Evolutionary conservation across 495 filamentous ascomycete species (phyloP).

Genomic region (Penicillium psychrofluorescens): DNA sequence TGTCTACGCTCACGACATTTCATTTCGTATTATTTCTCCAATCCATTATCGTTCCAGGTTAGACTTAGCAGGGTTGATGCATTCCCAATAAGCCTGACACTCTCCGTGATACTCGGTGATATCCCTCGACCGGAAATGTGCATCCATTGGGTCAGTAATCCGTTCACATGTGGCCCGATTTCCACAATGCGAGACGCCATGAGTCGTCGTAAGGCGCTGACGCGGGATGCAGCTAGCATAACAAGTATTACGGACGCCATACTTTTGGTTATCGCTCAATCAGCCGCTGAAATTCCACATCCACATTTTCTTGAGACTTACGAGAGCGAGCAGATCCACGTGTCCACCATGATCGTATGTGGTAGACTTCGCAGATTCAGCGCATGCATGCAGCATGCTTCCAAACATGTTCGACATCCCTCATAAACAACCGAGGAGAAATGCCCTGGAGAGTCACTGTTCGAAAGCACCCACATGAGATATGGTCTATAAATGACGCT

Average conservation of each 20-base stretch:
- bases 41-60: neutral
- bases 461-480: conserved; percentile 33
- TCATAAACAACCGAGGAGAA: conserved; percentile 17
- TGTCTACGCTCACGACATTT: too few relatives aligned
- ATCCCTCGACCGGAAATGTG: conserved; percentile 8
- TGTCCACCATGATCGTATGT: conserved; percentile 39
- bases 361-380: conserved; percentile 28
- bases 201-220: conserved; percentile 3
- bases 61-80: conserved; percentile 19
- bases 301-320: conserved; percentile 11
- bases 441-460: conserved; percentile 4
- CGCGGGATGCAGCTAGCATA: conserved; percentile 9
- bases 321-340: conserved; percentile 44
- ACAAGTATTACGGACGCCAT: conserved; percentile 19
- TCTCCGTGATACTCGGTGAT: conserved; percentile 19
- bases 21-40: too few relatives aligned
- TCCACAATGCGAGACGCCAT: conserved; percentile 7
- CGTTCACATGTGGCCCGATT: conserved; percentile 12
- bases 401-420: conserved; percentile 28
- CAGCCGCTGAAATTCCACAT: too few relatives aligned
- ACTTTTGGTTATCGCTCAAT: neutral
- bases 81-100: conserved; percentile 10
- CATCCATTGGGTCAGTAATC: conserved; percentile 10
- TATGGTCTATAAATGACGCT: conserved; percentile 43
- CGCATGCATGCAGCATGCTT: conserved; percentile 34